Percentiles rank a stretch among this genome's conserved stretches.
Conservation (phyloP, 139 green algal genomes). For the Penium margaritaceum region DNA sequence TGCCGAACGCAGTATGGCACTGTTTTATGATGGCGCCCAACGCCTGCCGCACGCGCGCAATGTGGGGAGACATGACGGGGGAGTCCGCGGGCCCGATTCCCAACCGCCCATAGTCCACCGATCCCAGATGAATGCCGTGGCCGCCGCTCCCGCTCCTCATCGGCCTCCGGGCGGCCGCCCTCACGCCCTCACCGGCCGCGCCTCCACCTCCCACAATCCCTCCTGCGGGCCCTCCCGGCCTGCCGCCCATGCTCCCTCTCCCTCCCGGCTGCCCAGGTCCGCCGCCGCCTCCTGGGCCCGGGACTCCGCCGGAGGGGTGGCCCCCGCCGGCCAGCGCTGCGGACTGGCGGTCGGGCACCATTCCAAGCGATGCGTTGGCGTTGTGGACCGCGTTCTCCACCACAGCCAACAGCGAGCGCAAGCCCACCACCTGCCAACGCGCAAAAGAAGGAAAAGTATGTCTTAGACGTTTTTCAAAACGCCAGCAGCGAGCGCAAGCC, state of each 20-base stretch:
- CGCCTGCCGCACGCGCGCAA: slow-evolving; percentile 10
- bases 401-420: slow-evolving; percentile 57
- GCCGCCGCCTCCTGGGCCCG: slow-evolving; percentile 57
- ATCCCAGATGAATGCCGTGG: too few species aligned
- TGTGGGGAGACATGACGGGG: slow-evolving; percentile 3
- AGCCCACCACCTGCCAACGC: slow-evolving; percentile 61
- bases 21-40: slow-evolving; percentile 35
- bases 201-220: too few species aligned
- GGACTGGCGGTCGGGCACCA: slow-evolving; percentile 12
- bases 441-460: too few species aligned
- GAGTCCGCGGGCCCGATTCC: neutral
- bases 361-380: neutral
- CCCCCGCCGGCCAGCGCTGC: neutral
- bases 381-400: slow-evolving; percentile 34
- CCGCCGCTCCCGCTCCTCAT: too few species aligned
- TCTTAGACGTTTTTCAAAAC: too few species aligned
- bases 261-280: slow-evolving; percentile 25
- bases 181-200: too few species aligned
- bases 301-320: too few species aligned
- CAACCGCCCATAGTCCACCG: slow-evolving; percentile 18
- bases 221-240: too few species aligned
- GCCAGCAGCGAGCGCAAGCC: too few species aligned
- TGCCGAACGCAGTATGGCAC: slow-evolving; percentile 57
- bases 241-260: too few species aligned
- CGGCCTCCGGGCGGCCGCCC: too few species aligned